Evolutionary conservation across 306 rosid genomes (phyloP).

Genomic region (Mucuna pruriens): DNA sequence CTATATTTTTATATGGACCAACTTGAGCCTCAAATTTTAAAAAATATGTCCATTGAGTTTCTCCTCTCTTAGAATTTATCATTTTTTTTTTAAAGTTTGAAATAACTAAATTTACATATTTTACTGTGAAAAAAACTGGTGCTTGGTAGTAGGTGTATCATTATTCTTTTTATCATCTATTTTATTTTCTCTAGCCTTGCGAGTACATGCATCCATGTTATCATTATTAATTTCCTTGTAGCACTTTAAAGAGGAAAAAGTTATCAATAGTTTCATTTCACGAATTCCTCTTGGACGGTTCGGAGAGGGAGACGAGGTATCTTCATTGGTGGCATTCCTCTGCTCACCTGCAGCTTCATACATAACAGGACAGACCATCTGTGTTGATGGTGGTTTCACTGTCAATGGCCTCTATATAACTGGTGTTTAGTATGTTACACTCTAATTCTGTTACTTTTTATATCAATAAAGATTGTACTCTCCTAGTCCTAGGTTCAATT

Average conservation of each 20-base stretch:
- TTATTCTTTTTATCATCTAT: neutral
- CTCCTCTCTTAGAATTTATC: too few relatives aligned
- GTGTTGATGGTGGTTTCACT: neutral
- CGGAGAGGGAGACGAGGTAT: conserved; percentile 48
- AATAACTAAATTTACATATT: too few relatives aligned
- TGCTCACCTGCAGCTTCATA: conserved; percentile 43
- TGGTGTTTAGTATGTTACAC: neutral
- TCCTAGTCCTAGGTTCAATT: too few relatives aligned
- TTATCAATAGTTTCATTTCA: neutral
- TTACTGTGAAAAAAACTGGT: too few relatives aligned
- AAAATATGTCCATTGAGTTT: too few relatives aligned
- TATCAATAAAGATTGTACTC: too few relatives aligned
- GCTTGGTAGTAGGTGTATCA: too few relatives aligned
- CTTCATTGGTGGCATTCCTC: conserved; percentile 46
- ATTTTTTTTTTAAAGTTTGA: too few relatives aligned
- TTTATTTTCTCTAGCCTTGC: neutral
- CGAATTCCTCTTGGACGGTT: conserved; percentile 31
- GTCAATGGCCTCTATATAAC: neutral
- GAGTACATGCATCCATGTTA: neutral
- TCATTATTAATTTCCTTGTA: conserved; percentile 5
- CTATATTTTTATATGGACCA: too few relatives aligned
- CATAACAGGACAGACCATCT: conserved; percentile 17
- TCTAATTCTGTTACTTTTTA: neutral
- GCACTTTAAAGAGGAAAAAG: neutral
- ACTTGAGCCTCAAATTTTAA: too few relatives aligned